Conservation (phyloP, 2,329 filamentous ascomycete species). For the Domatiomyces globalis region DNA sequence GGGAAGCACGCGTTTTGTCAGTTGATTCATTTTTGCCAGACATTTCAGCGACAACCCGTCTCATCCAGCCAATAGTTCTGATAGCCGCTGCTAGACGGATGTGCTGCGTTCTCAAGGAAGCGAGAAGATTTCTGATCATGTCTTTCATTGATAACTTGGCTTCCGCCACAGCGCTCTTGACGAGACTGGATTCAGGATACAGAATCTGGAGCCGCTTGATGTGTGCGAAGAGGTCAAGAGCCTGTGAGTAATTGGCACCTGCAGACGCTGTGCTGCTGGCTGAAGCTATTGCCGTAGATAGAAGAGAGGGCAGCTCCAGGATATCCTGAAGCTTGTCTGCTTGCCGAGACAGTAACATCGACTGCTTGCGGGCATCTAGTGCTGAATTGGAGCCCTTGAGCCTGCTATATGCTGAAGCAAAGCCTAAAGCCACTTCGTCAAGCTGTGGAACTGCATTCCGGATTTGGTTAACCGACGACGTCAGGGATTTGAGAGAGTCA, state of each 20-base stretch:
- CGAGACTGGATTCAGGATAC: slow-evolving; percentile 64
- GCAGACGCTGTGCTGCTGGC: slow-evolving; percentile 29
- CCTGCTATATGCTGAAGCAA: slow-evolving; percentile 72
- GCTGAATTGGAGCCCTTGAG: slow-evolving; percentile 47
- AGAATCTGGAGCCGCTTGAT: slow-evolving; percentile 72
- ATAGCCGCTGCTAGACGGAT: slow-evolving; percentile 83
- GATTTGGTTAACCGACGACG: slow-evolving; percentile 51
- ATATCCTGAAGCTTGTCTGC: slow-evolving; percentile 82
- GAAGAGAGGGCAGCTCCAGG: slow-evolving; percentile 71
- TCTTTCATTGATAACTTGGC: slow-evolving; percentile 78
- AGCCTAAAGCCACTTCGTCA: slow-evolving; percentile 62
- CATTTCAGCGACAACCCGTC: slow-evolving; percentile 64
- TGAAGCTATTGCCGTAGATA: slow-evolving; percentile 55
- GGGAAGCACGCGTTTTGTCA: neutral
- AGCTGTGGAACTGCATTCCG: slow-evolving; percentile 61
- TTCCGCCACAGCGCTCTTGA: slow-evolving; percentile 58
- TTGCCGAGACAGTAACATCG: slow-evolving; percentile 69
- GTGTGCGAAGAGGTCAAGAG: slow-evolving; percentile 83
- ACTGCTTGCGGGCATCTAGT: slow-evolving; percentile 60
- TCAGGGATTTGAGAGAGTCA: slow-evolving; percentile 56
- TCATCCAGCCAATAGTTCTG: slow-evolving; percentile 80
- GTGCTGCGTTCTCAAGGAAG: slow-evolving; percentile 52
- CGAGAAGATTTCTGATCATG: slow-evolving; percentile 73
- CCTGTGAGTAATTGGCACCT: slow-evolving; percentile 64
- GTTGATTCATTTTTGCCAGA: slow-evolving; percentile 34